Evolutionary conservation across 306 rosid genomes (phyloP), one percentile per base, ranked within the genome.

Genomic region (Prunus mongolica): DNA sequence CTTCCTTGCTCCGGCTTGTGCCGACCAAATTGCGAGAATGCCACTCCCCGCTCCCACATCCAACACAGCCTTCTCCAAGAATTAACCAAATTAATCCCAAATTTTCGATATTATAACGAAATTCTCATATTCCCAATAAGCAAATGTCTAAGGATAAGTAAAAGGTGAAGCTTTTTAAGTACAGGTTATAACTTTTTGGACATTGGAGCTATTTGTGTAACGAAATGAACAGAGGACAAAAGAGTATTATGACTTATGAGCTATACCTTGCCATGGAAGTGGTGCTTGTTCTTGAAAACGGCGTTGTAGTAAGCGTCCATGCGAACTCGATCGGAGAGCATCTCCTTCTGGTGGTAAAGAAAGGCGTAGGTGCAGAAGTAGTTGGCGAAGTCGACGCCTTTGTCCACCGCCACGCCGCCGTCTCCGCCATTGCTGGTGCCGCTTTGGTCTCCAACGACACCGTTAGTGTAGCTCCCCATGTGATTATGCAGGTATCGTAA

Each of bases 11-110:
- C 99, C 99, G 1, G 98, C 99, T 71, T 95, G 99, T 1, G 93
- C 99, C 2, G 99, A 89, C 99, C 99, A 95, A 73, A 95, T 92
- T 56, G 99, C 99, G 14, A 95, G 97, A 86, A 95, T 95, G 71
- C 99, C 99, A 81, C 99, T 95, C 69, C 99, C 99, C 25, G 99
- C 84, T 79, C 99, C 99, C 81, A 95, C 98, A 86, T 95, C 99
- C 86, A 95, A 92, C 73, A 95, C 99, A 80, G 88, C 77, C 99
- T 95, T 79, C 80, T 71, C 90, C 82, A 73, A 67, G 78, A 81
- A 10, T 28, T 54, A 73, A 68, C 55, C 76, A 66, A 67, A 80
- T 78, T 74, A 68, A 38, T 71, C 77, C 30, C 55, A 87, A 73
- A 30, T 46, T 20, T 20, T 44, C 27, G 5, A 64, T 41, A 19